Conservation (phyloP, 345 rosid species). For the Salix udensis region DNA sequence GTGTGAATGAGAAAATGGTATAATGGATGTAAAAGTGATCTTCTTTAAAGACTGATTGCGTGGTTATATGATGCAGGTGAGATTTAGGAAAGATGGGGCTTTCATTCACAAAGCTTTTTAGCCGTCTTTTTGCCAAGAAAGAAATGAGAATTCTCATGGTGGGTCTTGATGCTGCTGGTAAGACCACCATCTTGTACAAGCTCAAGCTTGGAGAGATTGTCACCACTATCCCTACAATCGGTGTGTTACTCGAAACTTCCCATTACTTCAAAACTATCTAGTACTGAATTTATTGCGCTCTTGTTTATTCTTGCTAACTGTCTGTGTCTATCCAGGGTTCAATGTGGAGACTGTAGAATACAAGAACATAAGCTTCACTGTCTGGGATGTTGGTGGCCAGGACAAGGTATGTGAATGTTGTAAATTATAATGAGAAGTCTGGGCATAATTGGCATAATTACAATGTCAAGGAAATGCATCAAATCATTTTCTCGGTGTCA, state of each 20-base stretch:
- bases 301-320: not conserved
- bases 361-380: constrained; percentile 21
- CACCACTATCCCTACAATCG: constrained; percentile 21
- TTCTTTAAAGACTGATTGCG: not conserved
- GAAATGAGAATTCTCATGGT: constrained; percentile 21
- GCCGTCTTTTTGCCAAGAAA: constrained; percentile 21
- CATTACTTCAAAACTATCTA: not conserved
- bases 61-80: not conserved
- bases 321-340: constrained; percentile 11
- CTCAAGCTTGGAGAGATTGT: constrained; percentile 23
- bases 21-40: too few species aligned
- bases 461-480: not conserved
- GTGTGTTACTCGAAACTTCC: not conserved
- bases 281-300: not conserved
- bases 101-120: constrained; percentile 19
- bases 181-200: constrained; percentile 21
- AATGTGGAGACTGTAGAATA: constrained; percentile 23
- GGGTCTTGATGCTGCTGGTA: constrained; percentile 22
- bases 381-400: constrained; percentile 25
- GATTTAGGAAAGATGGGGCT: constrained; percentile 12
- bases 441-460: not conserved
- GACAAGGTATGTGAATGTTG: constrained; percentile 5
- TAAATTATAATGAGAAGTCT: not conserved
- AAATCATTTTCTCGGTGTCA: not conserved
- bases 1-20: not conserved